A percentile compares a stretch with the other conserved stretches of the same genome.
Evolutionary conservation across 2,329 filamentous ascomycete genomes (phyloP).

Genomic region (Parascedosporium putredinis): DNA sequence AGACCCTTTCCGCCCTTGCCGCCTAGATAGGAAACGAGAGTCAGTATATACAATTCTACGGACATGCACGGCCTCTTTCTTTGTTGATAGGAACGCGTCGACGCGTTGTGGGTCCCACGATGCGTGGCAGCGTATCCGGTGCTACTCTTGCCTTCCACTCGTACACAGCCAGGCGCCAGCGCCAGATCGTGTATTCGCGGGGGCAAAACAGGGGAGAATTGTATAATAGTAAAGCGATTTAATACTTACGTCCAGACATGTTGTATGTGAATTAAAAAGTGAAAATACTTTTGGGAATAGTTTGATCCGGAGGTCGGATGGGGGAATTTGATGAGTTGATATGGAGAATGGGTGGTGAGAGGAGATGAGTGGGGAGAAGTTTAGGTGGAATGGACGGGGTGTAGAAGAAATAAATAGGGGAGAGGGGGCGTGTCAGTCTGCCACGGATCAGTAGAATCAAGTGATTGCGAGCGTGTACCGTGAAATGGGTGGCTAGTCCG

Average conservation of each 20-base stretch:
- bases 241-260: slow-evolving; percentile 64
- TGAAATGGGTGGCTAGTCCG: slow-evolving; percentile 12
- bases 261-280: slow-evolving; percentile 32
- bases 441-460: slow-evolving; percentile 12
- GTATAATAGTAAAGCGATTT: too few relatives aligned
- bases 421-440: slow-evolving; percentile 11
- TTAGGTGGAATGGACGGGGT: slow-evolving; percentile 10
- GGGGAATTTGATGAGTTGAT: slow-evolving; percentile 16
- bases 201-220: too few relatives aligned
- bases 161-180: not conserved
- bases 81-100: not conserved
- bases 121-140: not conserved
- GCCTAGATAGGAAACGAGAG: slow-evolving; percentile 18
- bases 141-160: too few relatives aligned
- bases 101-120: not conserved
- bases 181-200: not conserved
- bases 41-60: slow-evolving; percentile 6
- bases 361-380: slow-evolving; percentile 12
- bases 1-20: slow-evolving; percentile 96
- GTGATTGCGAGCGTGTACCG: slow-evolving; percentile 11
- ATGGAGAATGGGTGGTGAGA: slow-evolving; percentile 13
- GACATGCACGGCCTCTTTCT: not conserved
- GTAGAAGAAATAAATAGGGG: slow-evolving; percentile 14
- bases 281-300: slow-evolving; percentile 12
- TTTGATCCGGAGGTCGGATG: slow-evolving; percentile 3